These are phyloP conservation scores for Solanum aculeatissimum DNA, from an alignment of 305 asterid species.

Conservation along the genomic window DNA sequence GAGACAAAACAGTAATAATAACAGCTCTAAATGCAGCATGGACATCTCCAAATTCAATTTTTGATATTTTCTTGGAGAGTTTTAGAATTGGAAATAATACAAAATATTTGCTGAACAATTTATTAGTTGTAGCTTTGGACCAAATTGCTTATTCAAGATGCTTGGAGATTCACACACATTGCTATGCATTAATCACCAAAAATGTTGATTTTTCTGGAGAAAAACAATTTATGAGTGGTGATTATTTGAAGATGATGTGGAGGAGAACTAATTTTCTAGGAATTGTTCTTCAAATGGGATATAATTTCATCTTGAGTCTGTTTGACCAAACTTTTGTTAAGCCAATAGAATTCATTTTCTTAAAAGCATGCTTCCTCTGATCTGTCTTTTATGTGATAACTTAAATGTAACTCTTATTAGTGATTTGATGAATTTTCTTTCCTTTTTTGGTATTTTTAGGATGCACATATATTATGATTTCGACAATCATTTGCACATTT, in stretches of 20 bases:
- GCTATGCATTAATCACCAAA: conserved; percentile 22
- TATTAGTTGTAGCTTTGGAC: conserved; percentile 45
- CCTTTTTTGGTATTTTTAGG: conserved; percentile 10
- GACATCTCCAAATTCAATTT: conserved; percentile 30
- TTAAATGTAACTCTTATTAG: too few species aligned
- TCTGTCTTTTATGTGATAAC: neutral
- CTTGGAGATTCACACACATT: conserved; percentile 16
- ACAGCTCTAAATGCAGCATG: conserved; percentile 53
- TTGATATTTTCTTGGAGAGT: conserved; percentile 47
- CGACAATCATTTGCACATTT: conserved; percentile 36
- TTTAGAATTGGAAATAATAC: conserved; percentile 44
- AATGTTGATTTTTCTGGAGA: conserved; percentile 31
- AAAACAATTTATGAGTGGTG: conserved; percentile 27
- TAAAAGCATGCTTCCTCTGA: neutral
- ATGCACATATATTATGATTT: conserved; percentile 51
- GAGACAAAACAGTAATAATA: conserved; percentile 39
- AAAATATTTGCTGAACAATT: conserved; percentile 28
- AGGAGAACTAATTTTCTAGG: conserved; percentile 32
- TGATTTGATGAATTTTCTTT: neutral
- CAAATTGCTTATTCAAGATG: conserved; percentile 36
- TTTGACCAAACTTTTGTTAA: neutral
- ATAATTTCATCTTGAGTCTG: conserved; percentile 23
- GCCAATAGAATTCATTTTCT: neutral
- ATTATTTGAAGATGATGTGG: conserved; percentile 51
- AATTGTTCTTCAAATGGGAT: conserved; percentile 34